Evolutionary conservation across 768 basidiomycete species (phyloP).

Genomic region (Panaeolus papilionaceus): DNA sequence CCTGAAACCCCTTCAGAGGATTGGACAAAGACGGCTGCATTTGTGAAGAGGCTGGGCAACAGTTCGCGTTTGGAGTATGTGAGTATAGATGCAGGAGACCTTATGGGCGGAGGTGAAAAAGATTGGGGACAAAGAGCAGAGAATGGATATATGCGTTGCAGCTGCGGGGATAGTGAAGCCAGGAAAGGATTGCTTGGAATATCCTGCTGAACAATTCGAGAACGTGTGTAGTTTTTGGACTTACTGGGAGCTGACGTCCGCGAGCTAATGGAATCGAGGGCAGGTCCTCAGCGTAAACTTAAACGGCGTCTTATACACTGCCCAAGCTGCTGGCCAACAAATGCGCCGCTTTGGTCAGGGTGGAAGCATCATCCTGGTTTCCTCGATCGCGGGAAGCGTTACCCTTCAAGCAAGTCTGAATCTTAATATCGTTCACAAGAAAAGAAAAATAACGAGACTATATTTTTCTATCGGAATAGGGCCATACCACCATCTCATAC

Average conservation of each 20-base stretch:
- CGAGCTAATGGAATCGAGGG: background rate
- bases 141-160: constrained; percentile 66
- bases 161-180: constrained; percentile 61
- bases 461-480: constrained; percentile 26
- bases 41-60: constrained; percentile 42
- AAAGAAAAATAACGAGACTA: background rate
- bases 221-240: constrained; percentile 39
- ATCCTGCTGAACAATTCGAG: constrained; percentile 55
- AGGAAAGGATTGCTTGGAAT: constrained; percentile 55
- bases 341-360: constrained; percentile 58
- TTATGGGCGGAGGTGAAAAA: constrained; percentile 51
- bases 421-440: background rate
- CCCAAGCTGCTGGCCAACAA: constrained; percentile 68
- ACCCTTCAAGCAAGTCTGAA: constrained; percentile 61
- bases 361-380: constrained; percentile 69
- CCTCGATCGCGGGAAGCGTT: constrained; percentile 71
- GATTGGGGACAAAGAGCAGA: constrained; percentile 59
- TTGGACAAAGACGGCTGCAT: constrained; percentile 52
- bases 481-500: constrained; percentile 63
- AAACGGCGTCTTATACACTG: constrained; percentile 66
- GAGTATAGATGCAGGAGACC: constrained; percentile 53
- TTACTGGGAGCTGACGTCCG: no score
- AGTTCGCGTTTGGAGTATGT: constrained; percentile 49
- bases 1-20: constrained; percentile 50
- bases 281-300: constrained; percentile 30